These are phyloP conservation scores for Leccinum pseudoinsigne DNA, from an alignment of 1,284 basidiomycete species.

Conservation along the genomic window DNA sequence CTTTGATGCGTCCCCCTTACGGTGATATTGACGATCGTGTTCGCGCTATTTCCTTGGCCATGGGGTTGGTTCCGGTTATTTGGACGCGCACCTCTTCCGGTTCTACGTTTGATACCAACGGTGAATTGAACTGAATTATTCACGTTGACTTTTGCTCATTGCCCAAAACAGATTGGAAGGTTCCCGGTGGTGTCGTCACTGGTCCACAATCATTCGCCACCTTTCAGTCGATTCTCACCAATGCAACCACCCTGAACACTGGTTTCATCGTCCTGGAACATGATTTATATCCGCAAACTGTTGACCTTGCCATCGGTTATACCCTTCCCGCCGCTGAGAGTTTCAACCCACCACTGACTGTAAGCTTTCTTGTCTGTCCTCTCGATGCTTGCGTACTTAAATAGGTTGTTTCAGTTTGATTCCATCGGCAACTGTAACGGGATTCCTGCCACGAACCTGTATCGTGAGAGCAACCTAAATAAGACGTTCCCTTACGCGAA, in stretches of 20 bases:
- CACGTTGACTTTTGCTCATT: not conserved
- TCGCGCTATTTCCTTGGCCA: constrained; percentile 78
- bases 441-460: constrained; percentile 55
- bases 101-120: constrained; percentile 80
- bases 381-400: not conserved
- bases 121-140: constrained; percentile 34
- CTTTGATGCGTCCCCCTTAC: constrained; percentile 61
- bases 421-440: constrained; percentile 65
- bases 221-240: constrained; percentile 63
- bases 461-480: constrained; percentile 65
- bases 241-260: constrained; percentile 55
- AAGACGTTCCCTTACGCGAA: constrained; percentile 53
- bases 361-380: constrained; percentile 32
- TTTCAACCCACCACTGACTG: constrained; percentile 61
- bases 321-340: constrained; percentile 70
- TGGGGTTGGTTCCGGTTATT: constrained; percentile 81
- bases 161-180: constrained; percentile 69
- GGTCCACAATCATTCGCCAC: constrained; percentile 54
- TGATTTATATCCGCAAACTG: constrained; percentile 83
- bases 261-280: constrained; percentile 91
- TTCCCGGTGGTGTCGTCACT: constrained; percentile 68
- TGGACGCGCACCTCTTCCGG: constrained; percentile 68
- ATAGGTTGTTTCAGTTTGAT: constrained; percentile 44
- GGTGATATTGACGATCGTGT: constrained; percentile 84
- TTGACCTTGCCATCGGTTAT: constrained; percentile 88